A percentile compares a stretch with the other conserved stretches of the same genome.
Conservation (phyloP, 2,329 filamentous ascomycete species). For the Furcasterigmium furcatum region DNA sequence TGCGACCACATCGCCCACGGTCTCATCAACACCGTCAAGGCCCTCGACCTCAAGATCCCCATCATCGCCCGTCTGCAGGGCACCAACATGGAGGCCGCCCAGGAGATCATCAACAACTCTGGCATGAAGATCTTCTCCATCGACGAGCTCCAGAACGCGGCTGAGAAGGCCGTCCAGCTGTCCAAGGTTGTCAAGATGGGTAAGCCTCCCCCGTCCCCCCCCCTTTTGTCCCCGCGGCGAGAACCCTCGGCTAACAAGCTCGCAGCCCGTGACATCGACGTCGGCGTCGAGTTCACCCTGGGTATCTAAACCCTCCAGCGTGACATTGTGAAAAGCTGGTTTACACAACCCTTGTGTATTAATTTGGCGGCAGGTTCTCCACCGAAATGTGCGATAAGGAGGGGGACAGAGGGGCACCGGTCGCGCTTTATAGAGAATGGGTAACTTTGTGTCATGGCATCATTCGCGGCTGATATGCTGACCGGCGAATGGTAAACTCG, state of each 20-base stretch:
- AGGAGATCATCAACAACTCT: constrained; percentile 91
- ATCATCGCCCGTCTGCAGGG: constrained; percentile 97
- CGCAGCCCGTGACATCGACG: constrained; percentile 87
- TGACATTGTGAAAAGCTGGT: constrained; percentile 10
- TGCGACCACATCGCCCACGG: constrained; percentile 97
- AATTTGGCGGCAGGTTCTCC: constrained; percentile 9
- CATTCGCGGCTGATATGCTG: constrained; percentile 1
- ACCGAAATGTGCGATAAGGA: constrained; percentile 2
- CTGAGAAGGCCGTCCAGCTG: constrained; percentile 97
- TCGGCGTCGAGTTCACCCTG: constrained; percentile 91
- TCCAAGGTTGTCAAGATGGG: constrained; percentile 99
- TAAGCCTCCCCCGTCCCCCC: constrained; percentile 37
- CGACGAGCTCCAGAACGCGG: constrained; percentile 93
- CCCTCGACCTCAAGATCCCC: constrained; percentile 92
- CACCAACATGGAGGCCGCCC: constrained; percentile 95
- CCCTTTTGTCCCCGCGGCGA: neutral
- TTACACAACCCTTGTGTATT: constrained; percentile 13
- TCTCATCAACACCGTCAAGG: constrained; percentile 90
- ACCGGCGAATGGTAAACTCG: constrained; percentile 1
- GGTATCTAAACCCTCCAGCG: constrained; percentile 67
- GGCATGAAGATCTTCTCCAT: constrained; percentile 99
- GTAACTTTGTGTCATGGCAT: constrained; percentile 2
- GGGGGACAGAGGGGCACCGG: neutral
- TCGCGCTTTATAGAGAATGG: constrained; percentile 4
- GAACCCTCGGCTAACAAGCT: constrained; percentile 10